Conservation (phyloP, 306 rosid genomes). For the Mimosa pudica region DNA sequence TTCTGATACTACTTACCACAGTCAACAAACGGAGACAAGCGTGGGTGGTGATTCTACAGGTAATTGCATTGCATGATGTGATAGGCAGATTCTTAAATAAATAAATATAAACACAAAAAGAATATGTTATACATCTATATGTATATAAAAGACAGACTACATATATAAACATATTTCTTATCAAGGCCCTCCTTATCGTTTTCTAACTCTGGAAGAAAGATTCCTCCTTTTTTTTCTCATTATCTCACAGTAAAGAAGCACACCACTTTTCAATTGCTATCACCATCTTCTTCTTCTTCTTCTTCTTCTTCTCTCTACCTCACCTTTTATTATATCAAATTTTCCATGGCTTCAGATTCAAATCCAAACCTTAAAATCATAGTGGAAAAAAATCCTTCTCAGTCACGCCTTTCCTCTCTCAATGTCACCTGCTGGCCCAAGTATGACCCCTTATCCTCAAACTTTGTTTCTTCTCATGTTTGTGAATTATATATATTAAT, state of each 20-base stretch:
- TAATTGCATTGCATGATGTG: slow-evolving; percentile 31
- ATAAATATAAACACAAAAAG: neutral
- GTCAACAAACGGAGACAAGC: neutral
- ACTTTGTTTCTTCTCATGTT: neutral
- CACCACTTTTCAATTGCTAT: neutral
- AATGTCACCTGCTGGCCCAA: slow-evolving; percentile 98
- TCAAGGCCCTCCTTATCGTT: slow-evolving; percentile 31
- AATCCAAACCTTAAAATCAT: slow-evolving; percentile 60
- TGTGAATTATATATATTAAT: too few species aligned
- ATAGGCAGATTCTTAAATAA: slow-evolving; percentile 33
- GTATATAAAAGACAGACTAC: neutral
- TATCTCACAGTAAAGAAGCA: slow-evolving; percentile 19
- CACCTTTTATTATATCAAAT: slow-evolving; percentile 23
- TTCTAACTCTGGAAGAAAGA: slow-evolving; percentile 39
- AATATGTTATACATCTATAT: neutral
- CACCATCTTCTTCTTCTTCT: too few species aligned
- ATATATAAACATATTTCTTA: neutral
- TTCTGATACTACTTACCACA: neutral
- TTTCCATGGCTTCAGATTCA: slow-evolving; percentile 69
- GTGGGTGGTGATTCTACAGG: neutral
- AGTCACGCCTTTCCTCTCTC: slow-evolving; percentile 67
- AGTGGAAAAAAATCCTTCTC: slow-evolving; percentile 80
- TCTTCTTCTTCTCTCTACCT: neutral
- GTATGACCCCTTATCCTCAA: slow-evolving; percentile 41
- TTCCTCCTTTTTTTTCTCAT: slow-evolving; percentile 39